A percentile compares a stretch with the other conserved stretches of the same genome.
phyloP scores from a whole-genome alignment of 768 basidiomycete genomes.

The Mycena galericulata region DNA sequence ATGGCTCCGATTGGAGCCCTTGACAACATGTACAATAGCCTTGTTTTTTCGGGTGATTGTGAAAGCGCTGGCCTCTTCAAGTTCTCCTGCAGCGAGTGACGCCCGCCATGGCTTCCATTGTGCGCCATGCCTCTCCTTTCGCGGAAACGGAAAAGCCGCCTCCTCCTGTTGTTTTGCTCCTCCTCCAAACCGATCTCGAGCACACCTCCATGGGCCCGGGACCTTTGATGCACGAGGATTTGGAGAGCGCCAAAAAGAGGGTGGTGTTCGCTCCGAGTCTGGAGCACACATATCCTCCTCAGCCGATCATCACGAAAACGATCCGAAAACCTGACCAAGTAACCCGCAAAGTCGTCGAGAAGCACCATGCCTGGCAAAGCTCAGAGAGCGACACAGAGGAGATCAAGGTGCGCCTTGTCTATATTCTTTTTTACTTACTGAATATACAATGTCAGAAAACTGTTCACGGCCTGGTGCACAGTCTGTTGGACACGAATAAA shows the following conservation, averaged over 20 bases:
- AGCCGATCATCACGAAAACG: neutral
- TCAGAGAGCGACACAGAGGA: neutral
- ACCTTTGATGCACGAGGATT: slow-evolving; percentile 28
- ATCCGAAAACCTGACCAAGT: neutral
- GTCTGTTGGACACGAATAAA: slow-evolving; percentile 21
- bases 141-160: slow-evolving; percentile 23
- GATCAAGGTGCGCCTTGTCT: slow-evolving; percentile 18
- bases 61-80: too few relatives aligned
- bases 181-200: slow-evolving; percentile 25
- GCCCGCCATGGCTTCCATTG: slow-evolving; percentile 16
- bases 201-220: slow-evolving; percentile 14
- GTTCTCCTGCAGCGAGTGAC: slow-evolving; percentile 11
- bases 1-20: slow-evolving; percentile 2
- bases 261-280: slow-evolving; percentile 2
- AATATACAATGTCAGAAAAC: slow-evolving; percentile 14
- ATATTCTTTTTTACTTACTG: slow-evolving; percentile 13
- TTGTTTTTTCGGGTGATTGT: neutral
- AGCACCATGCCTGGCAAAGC: neutral
- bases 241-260: slow-evolving; percentile 11
- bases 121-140: slow-evolving; percentile 23
- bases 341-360: neutral
- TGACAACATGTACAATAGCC: neutral
- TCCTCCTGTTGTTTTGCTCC: slow-evolving; percentile 24
- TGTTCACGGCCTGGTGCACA: slow-evolving; percentile 17
- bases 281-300: slow-evolving; percentile 24